phyloP scores from a whole-genome alignment of 2,329 filamentous ascomycete genomes.

The Talaromyces amestolkiae region DNA sequence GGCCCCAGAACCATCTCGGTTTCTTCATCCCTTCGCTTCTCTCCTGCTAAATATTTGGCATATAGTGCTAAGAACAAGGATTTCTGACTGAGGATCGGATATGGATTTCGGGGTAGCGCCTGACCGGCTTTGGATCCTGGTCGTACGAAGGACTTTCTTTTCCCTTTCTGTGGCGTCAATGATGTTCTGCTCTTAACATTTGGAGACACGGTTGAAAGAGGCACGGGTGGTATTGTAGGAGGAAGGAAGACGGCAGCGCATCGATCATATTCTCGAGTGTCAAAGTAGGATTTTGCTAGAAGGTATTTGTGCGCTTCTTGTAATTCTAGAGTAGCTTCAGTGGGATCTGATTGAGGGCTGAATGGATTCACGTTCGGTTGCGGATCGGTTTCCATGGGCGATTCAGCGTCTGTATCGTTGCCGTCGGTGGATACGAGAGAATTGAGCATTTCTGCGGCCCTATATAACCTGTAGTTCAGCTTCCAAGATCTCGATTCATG shows the following conservation, averaged over 20 bases:
- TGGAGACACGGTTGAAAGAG: slow-evolving; percentile 47
- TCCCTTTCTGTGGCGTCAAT: slow-evolving; percentile 54
- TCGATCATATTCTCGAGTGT: slow-evolving; percentile 91
- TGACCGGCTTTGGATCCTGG: slow-evolving; percentile 34
- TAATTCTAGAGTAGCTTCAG: slow-evolving; percentile 72
- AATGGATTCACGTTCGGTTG: slow-evolving; percentile 51
- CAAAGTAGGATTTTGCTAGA: slow-evolving; percentile 89
- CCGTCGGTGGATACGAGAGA: slow-evolving; percentile 64
- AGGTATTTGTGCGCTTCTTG: slow-evolving; percentile 80
- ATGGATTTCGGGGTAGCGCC: slow-evolving; percentile 36
- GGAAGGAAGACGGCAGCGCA: slow-evolving; percentile 86
- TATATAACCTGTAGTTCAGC: slow-evolving; percentile 36
- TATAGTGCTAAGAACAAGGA: slow-evolving; percentile 90
- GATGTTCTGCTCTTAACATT: slow-evolving; percentile 39
- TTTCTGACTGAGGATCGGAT: slow-evolving; percentile 72
- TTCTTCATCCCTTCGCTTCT: slow-evolving; percentile 95
- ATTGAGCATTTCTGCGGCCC: slow-evolving; percentile 90
- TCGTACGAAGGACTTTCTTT: slow-evolving; percentile 54
- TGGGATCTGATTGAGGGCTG: slow-evolving; percentile 60
- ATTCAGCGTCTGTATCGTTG: slow-evolving; percentile 60
- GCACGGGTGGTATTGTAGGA: slow-evolving; percentile 69
- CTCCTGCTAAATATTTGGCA: slow-evolving; percentile 85
- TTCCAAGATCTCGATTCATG: too few relatives aligned
- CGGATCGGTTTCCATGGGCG: slow-evolving; percentile 55
- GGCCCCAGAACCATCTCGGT: slow-evolving; percentile 96